Conservation (phyloP, 2,329 filamentous ascomycete genomes). For the Ophiocordyceps camponoti-leonardi region DNA sequence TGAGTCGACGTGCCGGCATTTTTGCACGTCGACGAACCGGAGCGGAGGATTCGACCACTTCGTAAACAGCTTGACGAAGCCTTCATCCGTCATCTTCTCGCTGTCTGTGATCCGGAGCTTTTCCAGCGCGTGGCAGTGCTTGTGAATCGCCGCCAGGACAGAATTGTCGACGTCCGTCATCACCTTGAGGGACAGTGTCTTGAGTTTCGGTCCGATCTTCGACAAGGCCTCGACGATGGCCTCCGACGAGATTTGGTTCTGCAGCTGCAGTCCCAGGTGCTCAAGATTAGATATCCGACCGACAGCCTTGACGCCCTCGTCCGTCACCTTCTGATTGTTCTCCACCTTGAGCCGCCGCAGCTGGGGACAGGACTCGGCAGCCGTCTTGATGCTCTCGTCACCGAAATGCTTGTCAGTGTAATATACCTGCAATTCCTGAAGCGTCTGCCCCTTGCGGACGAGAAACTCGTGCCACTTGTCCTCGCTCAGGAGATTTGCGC, state of each 20-base stretch:
- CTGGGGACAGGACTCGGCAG: conserved; percentile 47
- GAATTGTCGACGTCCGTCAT: conserved; percentile 50
- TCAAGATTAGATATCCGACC: conserved; percentile 44
- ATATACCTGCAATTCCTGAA: conserved; percentile 60
- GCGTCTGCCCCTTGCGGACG: conserved; percentile 40
- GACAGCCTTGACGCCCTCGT: conserved; percentile 48
- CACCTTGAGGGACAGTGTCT: conserved; percentile 59
- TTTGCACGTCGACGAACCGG: conserved; percentile 54
- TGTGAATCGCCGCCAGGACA: conserved; percentile 54
- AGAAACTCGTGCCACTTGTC: conserved; percentile 59
- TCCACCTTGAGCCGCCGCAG: conserved; percentile 64
- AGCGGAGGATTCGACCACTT: conserved; percentile 61
- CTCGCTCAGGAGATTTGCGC: conserved; percentile 68
- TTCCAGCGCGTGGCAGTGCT: conserved; percentile 45
- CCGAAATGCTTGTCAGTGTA: conserved; percentile 72
- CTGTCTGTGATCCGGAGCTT: conserved; percentile 77
- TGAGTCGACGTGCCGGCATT: conserved; percentile 63
- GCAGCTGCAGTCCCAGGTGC: conserved; percentile 58
- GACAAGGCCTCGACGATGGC: conserved; percentile 44
- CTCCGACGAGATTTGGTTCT: conserved; percentile 35
- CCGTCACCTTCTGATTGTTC: conserved; percentile 59
- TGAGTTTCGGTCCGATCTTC: conserved; percentile 46
- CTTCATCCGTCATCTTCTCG: conserved; percentile 56
- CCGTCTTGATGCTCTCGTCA: conserved; percentile 46
- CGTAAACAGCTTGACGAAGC: conserved; percentile 55